Evolutionary conservation across 257 asterid genomes (phyloP), one percentile per base, ranked within the genome.

Genomic region (Gentiana straminea): DNA sequence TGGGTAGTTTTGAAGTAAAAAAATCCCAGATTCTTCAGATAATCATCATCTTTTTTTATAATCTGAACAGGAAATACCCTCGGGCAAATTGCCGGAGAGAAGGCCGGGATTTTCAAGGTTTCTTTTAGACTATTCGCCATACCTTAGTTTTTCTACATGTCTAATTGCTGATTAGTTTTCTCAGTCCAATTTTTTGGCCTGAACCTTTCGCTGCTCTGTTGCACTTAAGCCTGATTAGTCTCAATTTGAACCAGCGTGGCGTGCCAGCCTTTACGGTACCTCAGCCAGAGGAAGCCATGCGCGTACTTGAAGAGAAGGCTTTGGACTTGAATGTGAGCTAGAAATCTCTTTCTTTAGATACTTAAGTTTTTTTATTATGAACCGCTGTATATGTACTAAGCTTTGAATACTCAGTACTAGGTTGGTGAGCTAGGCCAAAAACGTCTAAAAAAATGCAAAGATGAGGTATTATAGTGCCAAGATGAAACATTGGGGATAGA

Each of bases 101-200:
- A 89, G 78, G 94, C 95, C 65, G 97, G 97, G 55, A 89, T 89
- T 61, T 85, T 89, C 75, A 89, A 89, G 97, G 97, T 85, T 61
- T 63, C 63, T 33, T 51, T 33, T 54, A 15, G 24, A 67, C 51
- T 56, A 15, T 36, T n/a, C n/a, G n/a, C n/a, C n/a, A n/a, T n/a
- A n/a, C n/a, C n/a, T 36, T 49, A 50, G 52, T 57, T 53, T 60
- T 38, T 64, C 46, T 24, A 13, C 9, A 38, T 41, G 11, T 43
- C 24, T 44, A 8, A 37, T 35, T 12, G 9, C 35, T 38, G 50
- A n/a, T 61, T 39, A 54, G 47, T 61, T 15, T 60, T 46, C 8
- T 51, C 55, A 41, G 8, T 41, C 46, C 9, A 41, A 41, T 41
- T 62, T 41, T 15, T 5, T 10, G 9, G 46, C 9, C 9, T 37